These are phyloP conservation scores for Macrolepiota fuliginosa DNA, from an alignment of 768 basidiomycete species.

Conservation along the genomic window DNA sequence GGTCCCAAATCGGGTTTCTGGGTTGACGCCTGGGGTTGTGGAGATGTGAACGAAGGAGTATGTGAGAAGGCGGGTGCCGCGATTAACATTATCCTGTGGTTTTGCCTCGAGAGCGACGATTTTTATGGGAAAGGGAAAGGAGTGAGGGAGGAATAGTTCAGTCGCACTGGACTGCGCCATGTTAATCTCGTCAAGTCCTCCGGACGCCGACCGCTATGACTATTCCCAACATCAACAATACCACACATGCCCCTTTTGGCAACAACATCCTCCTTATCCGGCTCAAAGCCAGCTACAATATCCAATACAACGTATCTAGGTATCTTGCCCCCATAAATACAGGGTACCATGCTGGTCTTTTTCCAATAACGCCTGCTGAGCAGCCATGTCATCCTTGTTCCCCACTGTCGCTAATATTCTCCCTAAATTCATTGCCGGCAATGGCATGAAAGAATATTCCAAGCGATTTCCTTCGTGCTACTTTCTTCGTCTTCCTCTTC, in stretches of 20 bases:
- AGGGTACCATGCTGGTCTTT: not conserved
- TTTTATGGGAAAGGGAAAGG: conserved; percentile 86
- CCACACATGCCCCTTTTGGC: conserved; percentile 10
- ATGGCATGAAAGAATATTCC: not conserved
- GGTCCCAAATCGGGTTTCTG: conserved; percentile 78
- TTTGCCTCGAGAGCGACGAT: conserved; percentile 65
- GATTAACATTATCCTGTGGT: conserved; percentile 44
- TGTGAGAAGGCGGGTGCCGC: conserved; percentile 78
- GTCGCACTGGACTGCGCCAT: conserved; percentile 50
- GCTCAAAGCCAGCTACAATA: not conserved
- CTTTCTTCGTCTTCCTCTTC: conserved; percentile 32
- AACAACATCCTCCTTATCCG: not conserved
- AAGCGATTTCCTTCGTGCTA: conserved; percentile 10
- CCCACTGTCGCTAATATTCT: not conserved
- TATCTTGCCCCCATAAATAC: not conserved
- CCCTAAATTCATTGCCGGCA: not conserved
- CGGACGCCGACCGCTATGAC: not conserved
- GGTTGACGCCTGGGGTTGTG: conserved; percentile 38
- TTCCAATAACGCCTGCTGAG: not conserved
- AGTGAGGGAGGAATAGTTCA: conserved; percentile 68
- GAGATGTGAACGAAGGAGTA: conserved; percentile 74
- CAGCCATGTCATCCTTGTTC: conserved; percentile 3
- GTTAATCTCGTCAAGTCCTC: conserved; percentile 3
- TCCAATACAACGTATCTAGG: not conserved
- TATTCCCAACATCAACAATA: conserved; percentile 1